A percentile compares a stretch with the other conserved stretches of the same genome.
Conservation (phyloP, 1,139 yeast genomes). For the Diutina scorzettiae region DNA sequence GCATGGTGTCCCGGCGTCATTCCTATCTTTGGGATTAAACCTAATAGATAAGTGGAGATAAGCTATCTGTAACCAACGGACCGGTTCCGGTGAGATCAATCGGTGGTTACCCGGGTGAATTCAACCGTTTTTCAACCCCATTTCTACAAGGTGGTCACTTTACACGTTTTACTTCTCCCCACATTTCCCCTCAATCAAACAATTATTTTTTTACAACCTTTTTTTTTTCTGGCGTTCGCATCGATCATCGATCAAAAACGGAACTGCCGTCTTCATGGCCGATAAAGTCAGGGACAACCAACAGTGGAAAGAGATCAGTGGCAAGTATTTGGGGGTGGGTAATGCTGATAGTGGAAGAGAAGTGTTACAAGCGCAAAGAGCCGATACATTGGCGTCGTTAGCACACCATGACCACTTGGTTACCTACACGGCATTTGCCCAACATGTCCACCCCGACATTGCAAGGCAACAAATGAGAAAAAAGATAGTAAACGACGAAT, state of each 20-base stretch:
- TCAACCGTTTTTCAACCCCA: too few relatives aligned
- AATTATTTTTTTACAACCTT: not conserved
- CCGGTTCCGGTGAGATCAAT: too few relatives aligned
- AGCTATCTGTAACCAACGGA: too few relatives aligned
- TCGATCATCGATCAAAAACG: not conserved
- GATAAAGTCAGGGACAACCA: constrained; percentile 60
- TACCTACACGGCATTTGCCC: constrained; percentile 54
- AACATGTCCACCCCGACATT: constrained; percentile 39
- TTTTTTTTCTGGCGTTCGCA: not conserved
- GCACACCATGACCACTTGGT: constrained; percentile 59
- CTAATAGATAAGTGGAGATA: too few relatives aligned
- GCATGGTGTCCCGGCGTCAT: too few relatives aligned
- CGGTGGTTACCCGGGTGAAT: too few relatives aligned
- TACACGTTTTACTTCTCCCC: too few relatives aligned
- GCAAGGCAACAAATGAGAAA: constrained; percentile 43
- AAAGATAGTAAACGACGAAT: constrained; percentile 35
- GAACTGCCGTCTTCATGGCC: not conserved
- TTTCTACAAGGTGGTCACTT: too few relatives aligned
- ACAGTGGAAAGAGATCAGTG: constrained; percentile 46
- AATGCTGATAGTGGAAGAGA: constrained; percentile 50
- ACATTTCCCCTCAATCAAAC: not conserved
- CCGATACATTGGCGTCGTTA: constrained; percentile 65
- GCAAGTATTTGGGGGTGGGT: constrained; percentile 62
- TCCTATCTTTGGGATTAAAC: too few relatives aligned
- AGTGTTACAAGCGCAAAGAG: constrained; percentile 45